Evolutionary conservation across 495 filamentous ascomycete genomes (phyloP).

Genomic region (Saxophila tyrrhenica): DNA sequence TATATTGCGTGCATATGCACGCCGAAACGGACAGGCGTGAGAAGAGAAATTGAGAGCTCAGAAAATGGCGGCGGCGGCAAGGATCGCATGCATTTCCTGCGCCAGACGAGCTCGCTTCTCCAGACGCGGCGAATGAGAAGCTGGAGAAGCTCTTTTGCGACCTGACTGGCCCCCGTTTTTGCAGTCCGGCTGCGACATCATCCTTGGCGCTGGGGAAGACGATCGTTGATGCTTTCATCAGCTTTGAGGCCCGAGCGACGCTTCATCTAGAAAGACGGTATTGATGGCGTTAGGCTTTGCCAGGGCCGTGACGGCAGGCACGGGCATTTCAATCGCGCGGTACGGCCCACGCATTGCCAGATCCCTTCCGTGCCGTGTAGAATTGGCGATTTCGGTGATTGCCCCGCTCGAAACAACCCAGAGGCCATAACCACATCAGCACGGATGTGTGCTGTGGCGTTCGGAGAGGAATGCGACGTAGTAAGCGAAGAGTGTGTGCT

Average conservation of each 20-base stretch:
- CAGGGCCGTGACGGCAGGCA: not conserved
- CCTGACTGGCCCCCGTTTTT: conserved; percentile 4
- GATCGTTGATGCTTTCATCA: not conserved
- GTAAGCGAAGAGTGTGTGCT: not conserved
- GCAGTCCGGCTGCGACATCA: conserved; percentile 1
- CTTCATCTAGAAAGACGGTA: not conserved
- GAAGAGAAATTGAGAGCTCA: not conserved
- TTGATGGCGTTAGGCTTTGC: not conserved
- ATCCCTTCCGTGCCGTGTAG: not conserved
- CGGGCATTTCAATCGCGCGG: not conserved
- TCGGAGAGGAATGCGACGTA: not conserved
- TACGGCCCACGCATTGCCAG: not conserved
- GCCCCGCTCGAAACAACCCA: not conserved
- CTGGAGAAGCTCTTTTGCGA: conserved; percentile 4
- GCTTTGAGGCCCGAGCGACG: not conserved
- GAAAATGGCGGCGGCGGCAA: conserved; percentile 15
- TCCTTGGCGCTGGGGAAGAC: not conserved
- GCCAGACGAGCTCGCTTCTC: not conserved
- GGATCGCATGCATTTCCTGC: conserved; percentile 4
- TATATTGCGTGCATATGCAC: conserved; percentile 1
- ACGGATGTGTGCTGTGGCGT: not conserved
- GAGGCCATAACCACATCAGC: not conserved
- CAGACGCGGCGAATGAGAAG: conserved; percentile 6
- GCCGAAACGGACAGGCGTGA: not conserved
- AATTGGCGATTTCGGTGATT: not conserved